Evolutionary conservation across 495 filamentous ascomycete genomes (phyloP), one percentile per base, ranked within the genome.

Genomic region (Aspergillus conjunctus): DNA sequence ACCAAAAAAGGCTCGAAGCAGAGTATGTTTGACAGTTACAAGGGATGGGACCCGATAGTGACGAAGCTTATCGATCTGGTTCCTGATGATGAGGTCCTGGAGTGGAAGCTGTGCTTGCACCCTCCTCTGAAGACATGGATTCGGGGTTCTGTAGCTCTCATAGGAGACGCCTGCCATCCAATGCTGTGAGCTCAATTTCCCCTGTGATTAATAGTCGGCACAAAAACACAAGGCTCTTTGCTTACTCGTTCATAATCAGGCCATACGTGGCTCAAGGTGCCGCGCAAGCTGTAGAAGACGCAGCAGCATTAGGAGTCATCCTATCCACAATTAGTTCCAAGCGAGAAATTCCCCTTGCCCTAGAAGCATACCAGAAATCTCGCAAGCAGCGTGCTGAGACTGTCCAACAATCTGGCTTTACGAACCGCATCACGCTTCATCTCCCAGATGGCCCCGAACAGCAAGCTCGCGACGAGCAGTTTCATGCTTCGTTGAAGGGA

Each of bases 151-250:
- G 84, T 89, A 51, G 86, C 82, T 8, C 67, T 91, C 44, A 77
- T 90, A 20, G 88, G 88, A 21, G 88, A 90, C 66, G 83, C 88
- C 7, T 87, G 85, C 51, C 88, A 91, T 62, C 86, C 88, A 4
- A 88, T 86, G 66, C 79, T 89, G 56, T 77, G 58, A 57, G 74
- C 68, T 12, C 15, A 48, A 48, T 11, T 30, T n/a, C 20, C 32
- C 53, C 4, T 18, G 17, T 20, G 2, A 26, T 5, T 26, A 26
- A 32, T 15, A 12, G 17, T n/a, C 50, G 32, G 30, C 43, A 17
- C 9, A 7, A 8, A 15, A 17, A 32, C n/a, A 43, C 17, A 12
- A 22, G 7, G 8, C 45, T 43, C 6, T 39, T 20, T 32, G 30
- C 21, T 54, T 33, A 48, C 43, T 32, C 6, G 8, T 22, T 22